Percentiles rank a stretch among this genome's conserved stretches.
Conservation (phyloP, 805 yeast genomes). For the Myxozyma melibiosi region DNA sequence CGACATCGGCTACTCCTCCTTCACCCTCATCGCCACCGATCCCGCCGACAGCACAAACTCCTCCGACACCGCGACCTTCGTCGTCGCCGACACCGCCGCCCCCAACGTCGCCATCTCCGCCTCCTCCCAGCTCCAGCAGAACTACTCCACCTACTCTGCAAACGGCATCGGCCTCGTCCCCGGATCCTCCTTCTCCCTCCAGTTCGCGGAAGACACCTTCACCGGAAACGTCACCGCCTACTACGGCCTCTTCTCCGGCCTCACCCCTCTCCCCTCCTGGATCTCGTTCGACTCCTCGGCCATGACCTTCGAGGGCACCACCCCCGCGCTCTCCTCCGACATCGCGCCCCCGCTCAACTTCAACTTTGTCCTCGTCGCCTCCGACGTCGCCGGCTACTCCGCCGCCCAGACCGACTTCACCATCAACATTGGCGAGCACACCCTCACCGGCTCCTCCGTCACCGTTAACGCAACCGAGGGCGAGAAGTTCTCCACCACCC, state of each 20-base stretch:
- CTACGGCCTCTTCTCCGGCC: conserved; percentile 78
- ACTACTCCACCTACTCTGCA: conserved; percentile 78
- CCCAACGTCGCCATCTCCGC: conserved; percentile 46
- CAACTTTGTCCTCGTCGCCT: conserved; percentile 71
- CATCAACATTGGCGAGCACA: conserved; percentile 85
- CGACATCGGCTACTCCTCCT: conserved; percentile 42
- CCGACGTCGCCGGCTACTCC: conserved; percentile 74
- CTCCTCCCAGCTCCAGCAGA: conserved; percentile 57
- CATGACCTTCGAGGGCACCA: conserved; percentile 78
- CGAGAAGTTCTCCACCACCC: conserved; percentile 55
- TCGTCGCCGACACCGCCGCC: conserved; percentile 61
- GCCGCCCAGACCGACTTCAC: conserved; percentile 71
- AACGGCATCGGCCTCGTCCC: conserved; percentile 68
- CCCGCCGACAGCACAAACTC: conserved; percentile 48
- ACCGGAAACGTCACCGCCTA: conserved; percentile 61
- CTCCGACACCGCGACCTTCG: conserved; percentile 50
- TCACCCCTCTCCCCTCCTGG: conserved; percentile 93
- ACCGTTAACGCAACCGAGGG: conserved; percentile 70
- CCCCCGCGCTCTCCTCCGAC: conserved; percentile 81
- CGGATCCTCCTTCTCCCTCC: conserved; percentile 63
- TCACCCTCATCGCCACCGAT: conserved; percentile 68
- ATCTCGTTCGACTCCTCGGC: conserved; percentile 62
- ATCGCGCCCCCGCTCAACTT: conserved; percentile 85
- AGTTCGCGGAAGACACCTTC: conserved; percentile 67
- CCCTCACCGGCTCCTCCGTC: conserved; percentile 57